A percentile compares a stretch with the other conserved stretches of the same genome.
Evolutionary conservation across 2,329 filamentous ascomycete genomes (phyloP).

Genomic region (Colletotrichum karsti): DNA sequence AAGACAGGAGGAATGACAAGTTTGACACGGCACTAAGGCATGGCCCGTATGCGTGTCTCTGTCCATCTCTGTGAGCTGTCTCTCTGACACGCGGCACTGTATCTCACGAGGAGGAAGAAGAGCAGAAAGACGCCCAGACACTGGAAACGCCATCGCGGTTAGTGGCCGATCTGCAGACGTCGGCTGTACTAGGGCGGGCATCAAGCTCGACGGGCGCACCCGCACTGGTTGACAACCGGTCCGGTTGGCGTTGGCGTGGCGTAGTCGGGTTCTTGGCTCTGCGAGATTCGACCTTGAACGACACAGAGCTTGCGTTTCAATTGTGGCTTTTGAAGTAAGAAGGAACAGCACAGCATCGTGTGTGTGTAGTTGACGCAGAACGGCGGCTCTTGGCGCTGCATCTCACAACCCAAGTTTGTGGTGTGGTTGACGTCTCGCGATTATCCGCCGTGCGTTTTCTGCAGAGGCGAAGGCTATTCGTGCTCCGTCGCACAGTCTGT

Average conservation of each 20-base stretch:
- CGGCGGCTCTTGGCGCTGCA: constrained; percentile 4
- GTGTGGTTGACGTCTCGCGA: neutral
- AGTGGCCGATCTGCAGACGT: constrained; percentile 21
- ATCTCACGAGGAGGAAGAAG: neutral
- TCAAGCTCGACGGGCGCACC: constrained; percentile 16
- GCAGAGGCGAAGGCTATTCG: neutral
- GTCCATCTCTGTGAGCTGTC: neutral
- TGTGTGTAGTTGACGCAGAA: neutral
- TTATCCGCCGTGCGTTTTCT: constrained; percentile 4
- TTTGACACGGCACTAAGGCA: constrained; percentile 19
- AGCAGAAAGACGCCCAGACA: neutral
- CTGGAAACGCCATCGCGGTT: constrained; percentile 16
- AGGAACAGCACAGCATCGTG: too few relatives aligned
- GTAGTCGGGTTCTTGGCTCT: neutral
- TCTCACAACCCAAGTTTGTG: neutral
- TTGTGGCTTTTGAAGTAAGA: constrained; percentile 5
- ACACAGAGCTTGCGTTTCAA: constrained; percentile 10
- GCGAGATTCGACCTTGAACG: neutral
- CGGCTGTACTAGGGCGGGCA: constrained; percentile 22
- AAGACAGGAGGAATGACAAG: neutral
- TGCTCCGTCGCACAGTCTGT: neutral
- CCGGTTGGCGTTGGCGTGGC: constrained; percentile 4
- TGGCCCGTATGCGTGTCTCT: neutral
- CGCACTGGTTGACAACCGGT: constrained; percentile 2
- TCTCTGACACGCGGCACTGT: neutral